Base-by-base conservation (phyloP, 345 rosid species). In the Brassica napus region DNA sequence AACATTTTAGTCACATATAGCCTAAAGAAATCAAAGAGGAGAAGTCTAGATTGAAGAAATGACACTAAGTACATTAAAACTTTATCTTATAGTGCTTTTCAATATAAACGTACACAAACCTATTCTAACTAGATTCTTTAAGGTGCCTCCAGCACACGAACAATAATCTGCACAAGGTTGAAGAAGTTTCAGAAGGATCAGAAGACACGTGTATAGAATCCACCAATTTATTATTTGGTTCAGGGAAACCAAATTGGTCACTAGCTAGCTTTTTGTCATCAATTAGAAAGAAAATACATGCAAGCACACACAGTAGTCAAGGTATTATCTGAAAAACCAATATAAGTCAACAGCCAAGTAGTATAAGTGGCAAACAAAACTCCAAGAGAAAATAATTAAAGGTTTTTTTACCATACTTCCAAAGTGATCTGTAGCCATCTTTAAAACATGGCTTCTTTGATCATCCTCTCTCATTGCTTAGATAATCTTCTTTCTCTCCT, bases 401-500 rank as follows among this genome's bases (percentile, higher is more conserved):
- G 64, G 67, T 67, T 57, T 65, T 71, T 86, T 82, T 81, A 92
- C 99, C 95, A 89, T 69, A 75, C 88, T 86, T 52, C 98, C 98
- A 78, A 66, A 89, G 78, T 89, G 97, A 86, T 89, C 91, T 57
- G 75, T 82, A 71, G 92, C 94, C 74, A 89, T 86, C 79, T 88
- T 90, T 77, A 54, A 82, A 63, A 93, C 77, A 75, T 84, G 88
- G 63, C 77, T 88, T 26, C 5, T 12, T 12, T 12, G 30, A 26
- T 26, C 30, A 26, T 26, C 30, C 2, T 61, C 35, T 86, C 88
- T 96, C 92, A 90, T 85, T 83, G 89, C 98, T 82, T 90, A 90
- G 86, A 93, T 85, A 76, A 93, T 87, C 80, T 87, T 93, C 86
- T 92, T 93, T 83, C 99, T 88, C 84, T 91, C 98, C 99, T 96